A percentile compares a stretch with the other conserved stretches of the same genome.
Conservation (phyloP, 352 stramenopile genomes). For the Lagenidium giganteum region DNA sequence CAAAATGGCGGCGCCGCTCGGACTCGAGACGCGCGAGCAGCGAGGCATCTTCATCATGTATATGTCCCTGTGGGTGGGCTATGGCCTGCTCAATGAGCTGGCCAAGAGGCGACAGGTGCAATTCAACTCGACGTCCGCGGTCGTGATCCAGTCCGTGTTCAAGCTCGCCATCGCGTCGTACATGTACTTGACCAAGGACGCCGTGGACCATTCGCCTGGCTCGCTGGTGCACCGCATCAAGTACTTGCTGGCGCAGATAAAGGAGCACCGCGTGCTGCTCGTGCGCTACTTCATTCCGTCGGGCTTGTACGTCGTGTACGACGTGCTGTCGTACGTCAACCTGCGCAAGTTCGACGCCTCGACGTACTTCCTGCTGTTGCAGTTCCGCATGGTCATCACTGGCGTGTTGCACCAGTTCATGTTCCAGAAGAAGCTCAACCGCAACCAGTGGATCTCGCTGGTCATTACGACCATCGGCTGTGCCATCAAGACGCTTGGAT, state of each 20-base stretch:
- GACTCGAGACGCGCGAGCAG: conserved; percentile 53
- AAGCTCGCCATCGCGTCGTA: conserved; percentile 50
- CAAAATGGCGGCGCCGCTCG: conserved; percentile 38
- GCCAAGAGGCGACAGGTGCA: conserved; percentile 43
- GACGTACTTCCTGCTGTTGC: conserved; percentile 63
- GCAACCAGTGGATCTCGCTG: conserved; percentile 59
- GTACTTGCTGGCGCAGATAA: conserved; percentile 23
- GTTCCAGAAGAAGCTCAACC: conserved; percentile 52
- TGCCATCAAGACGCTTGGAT: conserved; percentile 55
- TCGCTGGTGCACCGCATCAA: conserved; percentile 10
- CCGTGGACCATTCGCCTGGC: conserved; percentile 7
- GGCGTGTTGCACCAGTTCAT: conserved; percentile 57
- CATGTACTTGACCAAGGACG: conserved; percentile 43
- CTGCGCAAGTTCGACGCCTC: conserved; percentile 48
- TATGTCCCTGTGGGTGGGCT: conserved; percentile 61
- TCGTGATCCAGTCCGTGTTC: conserved; percentile 59
- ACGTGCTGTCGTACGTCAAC: conserved; percentile 72
- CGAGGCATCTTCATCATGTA: conserved; percentile 61
- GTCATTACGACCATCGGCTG: conserved; percentile 52
- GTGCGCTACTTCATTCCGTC: conserved; percentile 59
- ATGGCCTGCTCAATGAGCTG: conserved; percentile 61
- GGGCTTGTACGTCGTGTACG: conserved; percentile 62
- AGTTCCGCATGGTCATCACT: conserved; percentile 67
- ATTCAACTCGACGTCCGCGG: conserved; percentile 60
- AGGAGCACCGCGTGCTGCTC: conserved; percentile 28